These are phyloP conservation scores for Podaxis mareebaensis DNA, from an alignment of 768 basidiomycete genomes.

Conservation along the genomic window DNA sequence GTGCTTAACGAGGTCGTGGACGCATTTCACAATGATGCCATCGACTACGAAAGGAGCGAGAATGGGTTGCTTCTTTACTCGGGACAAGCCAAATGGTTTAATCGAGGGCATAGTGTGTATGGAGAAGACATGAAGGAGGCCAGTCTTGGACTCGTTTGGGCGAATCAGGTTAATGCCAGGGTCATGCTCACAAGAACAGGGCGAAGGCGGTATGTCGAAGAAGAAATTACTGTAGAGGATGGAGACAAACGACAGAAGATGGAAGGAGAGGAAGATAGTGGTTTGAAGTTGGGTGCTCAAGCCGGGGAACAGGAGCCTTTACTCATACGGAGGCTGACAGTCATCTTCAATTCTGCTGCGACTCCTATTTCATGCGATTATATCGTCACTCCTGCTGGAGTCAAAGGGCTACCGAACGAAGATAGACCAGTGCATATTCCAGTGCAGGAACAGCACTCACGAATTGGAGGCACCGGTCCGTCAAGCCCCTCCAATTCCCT, in stretches of 20 bases:
- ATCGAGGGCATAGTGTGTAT: constrained; percentile 56
- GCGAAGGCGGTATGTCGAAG: constrained; percentile 57
- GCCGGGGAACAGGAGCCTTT: constrained; percentile 41
- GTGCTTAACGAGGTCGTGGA: constrained; percentile 91
- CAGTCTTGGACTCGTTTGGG: constrained; percentile 87
- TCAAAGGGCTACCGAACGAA: constrained; percentile 31
- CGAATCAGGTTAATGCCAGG: constrained; percentile 86
- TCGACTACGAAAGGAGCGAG: constrained; percentile 23
- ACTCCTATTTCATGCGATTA: constrained; percentile 70
- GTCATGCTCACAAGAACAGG: constrained; percentile 82
- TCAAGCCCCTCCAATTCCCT: not conserved
- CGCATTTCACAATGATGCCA: constrained; percentile 49
- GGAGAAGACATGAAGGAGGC: constrained; percentile 75
- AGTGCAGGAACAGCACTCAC: not conserved
- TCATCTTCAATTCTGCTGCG: constrained; percentile 74
- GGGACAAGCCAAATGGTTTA: constrained; percentile 78
- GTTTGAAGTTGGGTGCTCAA: not conserved
- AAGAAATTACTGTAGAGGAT: constrained; percentile 25
- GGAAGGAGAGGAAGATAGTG: not conserved
- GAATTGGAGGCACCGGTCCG: not conserved
- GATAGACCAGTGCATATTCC: not conserved
- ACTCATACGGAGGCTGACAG: constrained; percentile 68
- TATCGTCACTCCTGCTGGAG: constrained; percentile 63
- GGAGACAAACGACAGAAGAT: constrained; percentile 24
- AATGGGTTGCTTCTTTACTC: constrained; percentile 56